Conservation (phyloP, 2,329 filamentous ascomycete species). For the Venturia pyrina region DNA sequence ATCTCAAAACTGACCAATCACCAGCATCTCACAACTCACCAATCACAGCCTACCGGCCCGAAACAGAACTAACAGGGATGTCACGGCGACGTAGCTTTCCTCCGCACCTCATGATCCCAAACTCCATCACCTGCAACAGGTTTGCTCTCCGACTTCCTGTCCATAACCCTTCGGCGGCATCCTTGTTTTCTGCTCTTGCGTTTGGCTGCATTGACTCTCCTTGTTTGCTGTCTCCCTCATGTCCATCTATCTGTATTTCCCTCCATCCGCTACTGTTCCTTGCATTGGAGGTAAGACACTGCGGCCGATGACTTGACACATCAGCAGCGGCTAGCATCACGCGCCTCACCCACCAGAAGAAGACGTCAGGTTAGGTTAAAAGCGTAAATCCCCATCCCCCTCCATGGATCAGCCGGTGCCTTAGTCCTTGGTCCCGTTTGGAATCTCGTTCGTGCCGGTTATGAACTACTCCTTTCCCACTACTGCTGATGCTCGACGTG, state of each 20-base stretch:
- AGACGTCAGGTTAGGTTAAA: no score
- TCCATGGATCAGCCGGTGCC: neutral
- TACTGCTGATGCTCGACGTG: neutral
- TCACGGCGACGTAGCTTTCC: neutral
- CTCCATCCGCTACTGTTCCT: neutral
- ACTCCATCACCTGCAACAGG: neutral
- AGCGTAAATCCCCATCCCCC: no score
- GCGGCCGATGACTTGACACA: neutral
- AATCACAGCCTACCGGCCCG: neutral
- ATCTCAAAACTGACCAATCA: no score
- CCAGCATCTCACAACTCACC: neutral
- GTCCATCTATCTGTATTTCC: neutral
- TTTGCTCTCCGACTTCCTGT: neutral
- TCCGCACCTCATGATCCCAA: slow-evolving; percentile 3
- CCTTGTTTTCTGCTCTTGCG: neutral
- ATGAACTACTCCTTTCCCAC: neutral
- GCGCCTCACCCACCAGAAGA: neutral
- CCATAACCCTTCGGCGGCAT: neutral
- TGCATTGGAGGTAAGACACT: neutral
- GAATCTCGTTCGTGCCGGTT: neutral
- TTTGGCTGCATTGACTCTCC: neutral
- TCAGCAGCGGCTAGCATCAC: neutral
- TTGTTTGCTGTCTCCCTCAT: neutral
- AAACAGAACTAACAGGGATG: neutral
- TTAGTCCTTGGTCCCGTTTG: neutral